Percentiles rank a stretch among this genome's conserved stretches.
phyloP scores from a whole-genome alignment of 495 filamentous ascomycete species.

The Penicillium flavigenum region DNA sequence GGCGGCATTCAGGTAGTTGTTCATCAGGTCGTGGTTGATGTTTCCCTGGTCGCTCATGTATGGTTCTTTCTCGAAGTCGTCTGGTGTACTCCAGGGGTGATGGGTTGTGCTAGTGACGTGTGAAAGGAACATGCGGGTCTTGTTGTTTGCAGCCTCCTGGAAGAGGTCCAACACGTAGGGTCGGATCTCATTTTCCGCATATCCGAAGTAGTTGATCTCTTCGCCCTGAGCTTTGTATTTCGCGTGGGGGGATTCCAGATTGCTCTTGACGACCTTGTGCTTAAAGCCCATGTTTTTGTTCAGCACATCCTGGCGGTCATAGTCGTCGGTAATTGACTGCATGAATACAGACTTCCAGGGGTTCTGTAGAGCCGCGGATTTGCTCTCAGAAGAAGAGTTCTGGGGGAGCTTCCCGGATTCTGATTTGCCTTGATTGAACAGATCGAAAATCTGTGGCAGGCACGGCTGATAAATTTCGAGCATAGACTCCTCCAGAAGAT shows the following conservation, averaged over 20 bases:
- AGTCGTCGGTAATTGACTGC: slow-evolving; percentile 49
- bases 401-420: slow-evolving; percentile 3
- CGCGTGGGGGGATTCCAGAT: slow-evolving; percentile 25
- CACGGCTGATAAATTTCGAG: slow-evolving; percentile 50
- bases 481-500: slow-evolving; percentile 43
- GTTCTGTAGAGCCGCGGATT: slow-evolving; percentile 19
- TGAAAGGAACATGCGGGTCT: slow-evolving; percentile 47
- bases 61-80: slow-evolving; percentile 30
- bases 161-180: slow-evolving; percentile 47
- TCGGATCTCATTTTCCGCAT: slow-evolving; percentile 42
- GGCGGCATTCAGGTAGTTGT: slow-evolving; percentile 44
- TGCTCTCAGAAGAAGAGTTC: slow-evolving; percentile 11
- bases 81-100: slow-evolving; percentile 44
- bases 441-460: slow-evolving; percentile 44
- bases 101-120: slow-evolving; percentile 50
- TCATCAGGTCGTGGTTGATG: slow-evolving; percentile 34
- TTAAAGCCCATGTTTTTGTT: slow-evolving; percentile 44
- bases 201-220: slow-evolving; percentile 49
- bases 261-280: slow-evolving; percentile 35
- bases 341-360: slow-evolving; percentile 48
- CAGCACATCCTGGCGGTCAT: slow-evolving; percentile 41
- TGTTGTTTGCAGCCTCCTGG: slow-evolving; percentile 38
- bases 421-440: slow-evolving; percentile 39
- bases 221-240: slow-evolving; percentile 33
- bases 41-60: slow-evolving; percentile 37